A percentile compares a stretch with the other conserved stretches of the same genome.
phyloP scores from a whole-genome alignment of 306 rosid species.

The Prunus salicina region DNA sequence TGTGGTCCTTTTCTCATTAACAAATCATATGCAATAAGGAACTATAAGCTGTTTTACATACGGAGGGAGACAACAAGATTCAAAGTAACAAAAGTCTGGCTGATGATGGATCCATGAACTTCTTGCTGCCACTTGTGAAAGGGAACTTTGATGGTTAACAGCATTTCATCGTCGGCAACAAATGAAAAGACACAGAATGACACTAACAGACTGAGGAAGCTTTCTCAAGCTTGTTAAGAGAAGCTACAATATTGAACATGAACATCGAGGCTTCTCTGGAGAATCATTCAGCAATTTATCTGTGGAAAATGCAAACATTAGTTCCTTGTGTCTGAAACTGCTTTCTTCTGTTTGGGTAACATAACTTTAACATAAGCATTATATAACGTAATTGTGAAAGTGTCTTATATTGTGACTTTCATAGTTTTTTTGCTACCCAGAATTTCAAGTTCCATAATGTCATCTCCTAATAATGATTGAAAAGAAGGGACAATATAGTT shows the following conservation, averaged over 20 bases:
- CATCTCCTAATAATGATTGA: neutral
- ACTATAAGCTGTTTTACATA: neutral
- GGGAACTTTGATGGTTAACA: neutral
- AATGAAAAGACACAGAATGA: neutral
- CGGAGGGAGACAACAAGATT: neutral
- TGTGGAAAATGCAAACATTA: constrained; percentile 13
- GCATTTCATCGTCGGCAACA: constrained; percentile 5
- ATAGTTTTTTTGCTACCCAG: neutral
- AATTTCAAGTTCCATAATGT: neutral
- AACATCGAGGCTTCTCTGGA: constrained; percentile 27
- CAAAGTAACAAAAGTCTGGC: neutral
- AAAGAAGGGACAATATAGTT: neutral
- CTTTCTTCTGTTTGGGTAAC: neutral
- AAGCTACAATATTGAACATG: constrained; percentile 39
- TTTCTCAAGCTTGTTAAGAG: neutral
- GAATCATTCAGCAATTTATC: constrained; percentile 32
- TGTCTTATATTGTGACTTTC: neutral
- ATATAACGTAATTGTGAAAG: neutral
- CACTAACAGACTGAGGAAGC: neutral
- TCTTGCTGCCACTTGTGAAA: constrained; percentile 9
- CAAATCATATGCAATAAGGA: constrained; percentile 9
- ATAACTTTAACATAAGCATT: neutral
- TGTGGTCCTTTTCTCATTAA: constrained; percentile 7
- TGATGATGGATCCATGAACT: constrained; percentile 10
- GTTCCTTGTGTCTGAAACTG: neutral